phyloP scores from a whole-genome alignment of 768 basidiomycete species.

The Calocybe cyanea region DNA sequence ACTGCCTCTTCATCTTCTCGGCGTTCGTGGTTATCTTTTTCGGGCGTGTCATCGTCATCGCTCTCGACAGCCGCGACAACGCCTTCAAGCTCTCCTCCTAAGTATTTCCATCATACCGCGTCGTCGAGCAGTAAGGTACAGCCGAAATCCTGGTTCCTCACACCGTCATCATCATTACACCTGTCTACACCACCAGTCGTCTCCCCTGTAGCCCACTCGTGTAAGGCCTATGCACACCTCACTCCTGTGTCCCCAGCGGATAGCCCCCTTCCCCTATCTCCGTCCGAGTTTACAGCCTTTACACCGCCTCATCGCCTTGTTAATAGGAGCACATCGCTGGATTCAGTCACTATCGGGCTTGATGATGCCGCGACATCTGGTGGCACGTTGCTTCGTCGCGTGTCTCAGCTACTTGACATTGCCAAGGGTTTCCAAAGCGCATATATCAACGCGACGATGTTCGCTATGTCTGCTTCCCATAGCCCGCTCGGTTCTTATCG shows the following conservation, averaged over 20 bases:
- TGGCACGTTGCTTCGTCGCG: slow-evolving; percentile 21
- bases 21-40: slow-evolving; percentile 21
- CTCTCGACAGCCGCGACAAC: slow-evolving; percentile 33
- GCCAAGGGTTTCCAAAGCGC: slow-evolving; percentile 56
- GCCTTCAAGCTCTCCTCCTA: slow-evolving; percentile 21
- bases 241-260: slow-evolving; percentile 34
- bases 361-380: not conserved
- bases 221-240: slow-evolving; percentile 31
- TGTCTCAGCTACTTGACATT: slow-evolving; percentile 41
- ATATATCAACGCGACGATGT: slow-evolving; percentile 53
- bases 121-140: slow-evolving; percentile 4
- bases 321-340: not conserved
- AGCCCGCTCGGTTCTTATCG: slow-evolving; percentile 21
- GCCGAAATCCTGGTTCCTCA: slow-evolving; percentile 23
- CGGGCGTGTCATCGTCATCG: slow-evolving; percentile 24
- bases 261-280: slow-evolving; percentile 27
- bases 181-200: slow-evolving; percentile 14
- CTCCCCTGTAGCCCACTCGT: slow-evolving; percentile 24
- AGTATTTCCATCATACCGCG: slow-evolving; percentile 10
- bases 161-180: slow-evolving; percentile 17
- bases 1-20: slow-evolving; percentile 26
- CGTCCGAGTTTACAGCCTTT: not conserved
- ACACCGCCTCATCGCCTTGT: not conserved
- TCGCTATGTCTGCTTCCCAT: slow-evolving; percentile 32
- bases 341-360: not conserved